A percentile compares a stretch with the other conserved stretches of the same genome.
Evolutionary conservation across 140 eudicot species (phyloP).

Genomic region (Ambrosia hybrid): DNA sequence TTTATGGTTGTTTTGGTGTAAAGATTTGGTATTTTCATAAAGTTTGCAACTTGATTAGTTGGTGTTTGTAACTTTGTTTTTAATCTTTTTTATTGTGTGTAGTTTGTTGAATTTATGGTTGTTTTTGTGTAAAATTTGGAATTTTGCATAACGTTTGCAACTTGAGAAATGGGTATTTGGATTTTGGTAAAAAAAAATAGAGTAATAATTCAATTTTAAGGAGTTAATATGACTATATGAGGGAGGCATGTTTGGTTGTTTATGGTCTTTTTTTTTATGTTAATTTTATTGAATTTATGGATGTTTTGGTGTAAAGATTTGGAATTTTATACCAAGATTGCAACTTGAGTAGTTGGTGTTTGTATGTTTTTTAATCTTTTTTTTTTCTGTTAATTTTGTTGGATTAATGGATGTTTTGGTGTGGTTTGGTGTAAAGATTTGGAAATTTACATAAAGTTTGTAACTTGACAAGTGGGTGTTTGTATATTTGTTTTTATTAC

Average conservation of each 20-base stretch:
- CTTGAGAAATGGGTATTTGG: slow-evolving; percentile 9
- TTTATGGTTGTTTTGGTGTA: slow-evolving; percentile 3
- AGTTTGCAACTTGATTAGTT: slow-evolving; percentile 1
- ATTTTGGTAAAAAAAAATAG: no score
- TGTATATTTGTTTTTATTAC: no score
- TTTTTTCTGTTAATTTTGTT: neutral
- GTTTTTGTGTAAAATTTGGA: neutral
- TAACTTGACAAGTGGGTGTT: slow-evolving; percentile 15
- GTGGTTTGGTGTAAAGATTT: neutral
- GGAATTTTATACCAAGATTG: neutral
- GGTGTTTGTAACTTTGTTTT: neutral
- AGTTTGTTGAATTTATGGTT: neutral
- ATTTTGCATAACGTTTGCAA: neutral
- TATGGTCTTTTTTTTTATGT: no score
- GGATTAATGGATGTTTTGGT: neutral
- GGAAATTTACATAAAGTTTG: neutral
- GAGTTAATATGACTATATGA: neutral
- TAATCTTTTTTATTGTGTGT: no score
- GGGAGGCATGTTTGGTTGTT: slow-evolving; percentile 36
- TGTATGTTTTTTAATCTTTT: no score
- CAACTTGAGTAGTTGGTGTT: slow-evolving; percentile 11
- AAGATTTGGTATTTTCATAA: neutral
- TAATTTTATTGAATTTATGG: neutral
- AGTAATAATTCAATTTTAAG: neutral
- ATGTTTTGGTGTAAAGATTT: neutral